phyloP scores from a whole-genome alignment of 495 filamentous ascomycete genomes.

The Annulohypoxylon nitens region DNA sequence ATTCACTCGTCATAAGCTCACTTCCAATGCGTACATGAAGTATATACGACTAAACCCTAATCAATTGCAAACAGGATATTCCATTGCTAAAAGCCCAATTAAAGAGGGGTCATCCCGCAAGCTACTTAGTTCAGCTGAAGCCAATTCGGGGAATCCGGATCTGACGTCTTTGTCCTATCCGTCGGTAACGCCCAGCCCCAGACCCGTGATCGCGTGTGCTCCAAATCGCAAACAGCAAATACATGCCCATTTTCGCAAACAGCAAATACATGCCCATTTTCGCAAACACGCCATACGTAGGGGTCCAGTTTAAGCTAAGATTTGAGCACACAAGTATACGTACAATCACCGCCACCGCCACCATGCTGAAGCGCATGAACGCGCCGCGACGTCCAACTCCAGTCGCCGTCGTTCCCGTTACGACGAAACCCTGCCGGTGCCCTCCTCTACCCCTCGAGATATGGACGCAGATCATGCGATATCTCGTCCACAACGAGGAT shows the following conservation, averaged over 20 bases:
- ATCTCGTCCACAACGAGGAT: conserved; percentile 23
- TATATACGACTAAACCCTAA: background rate
- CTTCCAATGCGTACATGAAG: background rate
- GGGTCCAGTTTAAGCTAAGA: background rate
- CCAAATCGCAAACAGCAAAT: background rate
- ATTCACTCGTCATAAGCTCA: conserved; percentile 8
- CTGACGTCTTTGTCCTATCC: conserved; percentile 17
- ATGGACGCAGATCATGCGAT: conserved; percentile 40
- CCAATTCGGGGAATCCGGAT: conserved; percentile 8
- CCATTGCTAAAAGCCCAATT: conserved; percentile 3
- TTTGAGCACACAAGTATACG: background rate
- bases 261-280: background rate
- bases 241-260: background rate
- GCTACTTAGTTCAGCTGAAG: background rate
- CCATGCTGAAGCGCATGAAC: conserved; percentile 30
- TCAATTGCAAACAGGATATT: background rate
- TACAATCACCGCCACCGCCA: background rate
- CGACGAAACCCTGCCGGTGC: conserved; percentile 15
- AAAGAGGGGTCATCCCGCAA: conserved; percentile 1
- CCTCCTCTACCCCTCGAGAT: conserved; percentile 39
- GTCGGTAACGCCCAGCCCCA: background rate
- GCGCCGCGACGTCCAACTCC: conserved; percentile 10
- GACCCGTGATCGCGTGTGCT: conserved; percentile 17
- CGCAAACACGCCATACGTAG: background rate
- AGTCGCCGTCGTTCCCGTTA: background rate